These are phyloP conservation scores for Saccharomycopsis hybrid DNA, from an alignment of 1,139 yeast species.

Conservation along the genomic window DNA sequence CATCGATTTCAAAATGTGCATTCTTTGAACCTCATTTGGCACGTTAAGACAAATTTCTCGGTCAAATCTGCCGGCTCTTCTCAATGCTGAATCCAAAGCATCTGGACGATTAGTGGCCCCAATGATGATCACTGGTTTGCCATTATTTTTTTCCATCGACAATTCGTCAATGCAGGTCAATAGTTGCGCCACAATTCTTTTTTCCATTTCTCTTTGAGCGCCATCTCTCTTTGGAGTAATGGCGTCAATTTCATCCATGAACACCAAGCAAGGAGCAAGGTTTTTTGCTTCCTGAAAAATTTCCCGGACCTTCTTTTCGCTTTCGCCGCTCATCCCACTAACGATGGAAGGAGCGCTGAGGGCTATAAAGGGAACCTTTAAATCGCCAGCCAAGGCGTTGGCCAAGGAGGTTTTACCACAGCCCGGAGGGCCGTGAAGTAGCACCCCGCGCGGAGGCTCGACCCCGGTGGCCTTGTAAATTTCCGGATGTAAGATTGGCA, in stretches of 20 bases:
- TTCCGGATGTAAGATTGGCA: conserved; percentile 92
- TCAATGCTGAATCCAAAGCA: conserved; percentile 91
- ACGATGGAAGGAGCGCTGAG: conserved; percentile 95
- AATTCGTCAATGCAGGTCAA: conserved; percentile 92
- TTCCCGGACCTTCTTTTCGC: conserved; percentile 89
- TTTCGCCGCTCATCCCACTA: conserved; percentile 99
- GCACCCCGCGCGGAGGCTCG: conserved; percentile 92
- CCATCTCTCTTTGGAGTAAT: conserved; percentile 98
- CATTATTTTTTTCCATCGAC: conserved; percentile 79
- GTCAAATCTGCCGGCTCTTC: conserved; percentile 97
- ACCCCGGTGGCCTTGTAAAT: conserved; percentile 83
- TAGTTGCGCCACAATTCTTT: conserved; percentile 92
- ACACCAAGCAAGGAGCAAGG: conserved; percentile 86
- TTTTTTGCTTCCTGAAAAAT: conserved; percentile 87
- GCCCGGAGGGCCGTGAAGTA: conserved; percentile 97
- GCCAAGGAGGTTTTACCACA: conserved; percentile 98
- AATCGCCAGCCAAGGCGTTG: conserved; percentile 90
- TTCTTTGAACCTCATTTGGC: conserved; percentile 81
- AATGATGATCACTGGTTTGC: conserved; percentile 92
- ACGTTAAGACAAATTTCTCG: conserved; percentile 91
- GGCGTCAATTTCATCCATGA: conserved; percentile 95
- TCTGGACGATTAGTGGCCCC: conserved; percentile 99
- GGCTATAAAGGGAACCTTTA: conserved; percentile 86
- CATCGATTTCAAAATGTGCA: conserved; percentile 71
- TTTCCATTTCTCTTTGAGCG: conserved; percentile 97